Evolutionary conservation across 1,284 basidiomycete species (phyloP), one percentile per base, ranked within the genome.

Genomic region (Clitocybe nebularis): DNA sequence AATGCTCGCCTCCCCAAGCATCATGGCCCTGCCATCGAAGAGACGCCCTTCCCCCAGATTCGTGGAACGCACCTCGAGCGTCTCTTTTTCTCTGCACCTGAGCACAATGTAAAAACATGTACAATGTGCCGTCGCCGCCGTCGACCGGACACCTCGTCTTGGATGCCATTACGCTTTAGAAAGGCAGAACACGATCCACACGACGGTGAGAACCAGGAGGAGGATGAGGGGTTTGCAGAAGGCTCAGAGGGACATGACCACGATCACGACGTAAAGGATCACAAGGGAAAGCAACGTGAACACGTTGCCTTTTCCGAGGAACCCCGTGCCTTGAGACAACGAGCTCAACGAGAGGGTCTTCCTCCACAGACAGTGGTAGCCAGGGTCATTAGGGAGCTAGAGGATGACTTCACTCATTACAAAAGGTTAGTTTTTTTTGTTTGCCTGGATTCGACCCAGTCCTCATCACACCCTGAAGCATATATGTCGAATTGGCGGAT

Each of bases 331-430:
- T 68, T 59, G 57, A 61, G 51, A 23, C 50, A 53, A 39, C 58
- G 49, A 22, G 63, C 60, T 2, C 47, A 51, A 39, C 71, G 65
- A 48, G 63, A 66, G 11, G 63, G 67, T 19, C 45, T 89, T 2
- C 90, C 89, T 1, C 86, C 89, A 13, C 89, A 93, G 63, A 92
- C 89, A 0, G 79, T 93, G 3, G 73, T 93, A 4, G 72, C 80
- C 20, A 72, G 86, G 10, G 88, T 93, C 19, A 69, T 93, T 29
- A 59, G 81, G 44, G 91, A 93, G 64, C 71, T 94, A 8, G 91
- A 94, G 59, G 90, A 91, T 53, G 92, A 94, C 59, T 93, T 93
- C 58, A 78, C 77, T 14, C 91, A 93, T 67, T 93, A 90, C 62
- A 92, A 89, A 64, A 79, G 83, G 90, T 93, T 52, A 39, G 77